These are phyloP conservation scores for Monosporascus sp. DNA, from an alignment of 2,329 filamentous ascomycete genomes.

Conservation along the genomic window DNA sequence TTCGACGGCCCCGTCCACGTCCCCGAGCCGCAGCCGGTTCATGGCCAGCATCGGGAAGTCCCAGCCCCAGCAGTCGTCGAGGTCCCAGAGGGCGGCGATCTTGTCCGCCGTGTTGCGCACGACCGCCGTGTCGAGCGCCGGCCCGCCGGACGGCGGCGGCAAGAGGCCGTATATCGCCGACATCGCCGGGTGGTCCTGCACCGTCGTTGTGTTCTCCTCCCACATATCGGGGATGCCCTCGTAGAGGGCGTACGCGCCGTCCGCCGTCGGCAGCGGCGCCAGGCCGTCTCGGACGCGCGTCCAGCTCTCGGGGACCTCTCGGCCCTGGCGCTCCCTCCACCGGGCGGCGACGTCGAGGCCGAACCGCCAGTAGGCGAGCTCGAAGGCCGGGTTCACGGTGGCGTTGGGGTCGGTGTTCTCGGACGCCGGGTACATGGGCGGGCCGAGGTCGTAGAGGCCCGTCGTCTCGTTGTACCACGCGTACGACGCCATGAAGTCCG, in stretches of 20 bases:
- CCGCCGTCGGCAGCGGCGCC: constrained; percentile 45
- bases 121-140: constrained; percentile 29
- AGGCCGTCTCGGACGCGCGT: constrained; percentile 44
- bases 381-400: constrained; percentile 55
- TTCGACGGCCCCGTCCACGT: constrained; percentile 31
- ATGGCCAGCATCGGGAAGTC: constrained; percentile 42
- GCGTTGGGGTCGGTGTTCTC: constrained; percentile 55
- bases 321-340: constrained; percentile 46
- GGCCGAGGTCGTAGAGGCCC: constrained; percentile 44
- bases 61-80: constrained; percentile 38
- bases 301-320: constrained; percentile 42
- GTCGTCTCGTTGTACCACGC: constrained; percentile 50
- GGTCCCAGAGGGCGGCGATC: constrained; percentile 34
- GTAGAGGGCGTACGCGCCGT: constrained; percentile 50
- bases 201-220: constrained; percentile 31
- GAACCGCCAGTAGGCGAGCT: constrained; percentile 58
- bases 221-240: constrained; percentile 43
- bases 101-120: constrained; percentile 33
- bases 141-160: constrained; percentile 32
- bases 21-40: constrained; percentile 37
- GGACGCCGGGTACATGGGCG: constrained; percentile 41
- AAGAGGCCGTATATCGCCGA: constrained; percentile 38
- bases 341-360: constrained; percentile 48
- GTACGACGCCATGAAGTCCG: constrained; percentile 57
- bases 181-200: constrained; percentile 39